These are phyloP conservation scores for Kwoniella dendrophila DNA, from an alignment of 768 basidiomycete genomes.

Conservation along the genomic window DNA sequence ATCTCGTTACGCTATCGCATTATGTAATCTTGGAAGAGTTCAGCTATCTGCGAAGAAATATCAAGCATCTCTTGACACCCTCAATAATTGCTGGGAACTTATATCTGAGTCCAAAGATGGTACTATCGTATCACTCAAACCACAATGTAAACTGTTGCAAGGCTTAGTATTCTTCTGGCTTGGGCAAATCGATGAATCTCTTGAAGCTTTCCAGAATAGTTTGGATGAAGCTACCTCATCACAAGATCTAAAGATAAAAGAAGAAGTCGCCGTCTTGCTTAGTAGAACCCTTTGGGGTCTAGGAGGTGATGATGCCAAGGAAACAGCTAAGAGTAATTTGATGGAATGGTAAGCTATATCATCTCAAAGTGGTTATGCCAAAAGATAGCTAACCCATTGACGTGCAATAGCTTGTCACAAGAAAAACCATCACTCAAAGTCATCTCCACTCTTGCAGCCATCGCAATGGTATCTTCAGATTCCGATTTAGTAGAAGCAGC, in stretches of 20 bases:
- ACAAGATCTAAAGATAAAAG: slow-evolving; percentile 58
- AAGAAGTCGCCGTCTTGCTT: slow-evolving; percentile 76
- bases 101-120: slow-evolving; percentile 59
- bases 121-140: slow-evolving; percentile 50
- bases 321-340: slow-evolving; percentile 74
- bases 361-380: not conserved
- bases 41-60: slow-evolving; percentile 67
- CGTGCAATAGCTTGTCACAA: slow-evolving; percentile 65
- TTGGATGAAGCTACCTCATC: slow-evolving; percentile 58
- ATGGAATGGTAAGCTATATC: slow-evolving; percentile 70
- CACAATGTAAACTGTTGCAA: slow-evolving; percentile 61
- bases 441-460: slow-evolving; percentile 81
- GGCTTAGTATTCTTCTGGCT: slow-evolving; percentile 73
- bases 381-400: not conserved
- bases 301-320: slow-evolving; percentile 72
- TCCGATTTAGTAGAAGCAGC: slow-evolving; percentile 81
- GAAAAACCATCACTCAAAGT: slow-evolving; percentile 79
- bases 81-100: slow-evolving; percentile 72
- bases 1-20: slow-evolving; percentile 75
- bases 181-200: slow-evolving; percentile 66
- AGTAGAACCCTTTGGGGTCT: slow-evolving; percentile 83
- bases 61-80: slow-evolving; percentile 67
- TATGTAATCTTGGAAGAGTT: slow-evolving; percentile 77
- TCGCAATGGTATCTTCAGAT: slow-evolving; percentile 74
- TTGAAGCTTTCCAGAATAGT: slow-evolving; percentile 70